Evolutionary conservation across 495 filamentous ascomycete species (phyloP), one percentile per base, ranked within the genome.

Genomic region (Pyrenula aspistea): DNA sequence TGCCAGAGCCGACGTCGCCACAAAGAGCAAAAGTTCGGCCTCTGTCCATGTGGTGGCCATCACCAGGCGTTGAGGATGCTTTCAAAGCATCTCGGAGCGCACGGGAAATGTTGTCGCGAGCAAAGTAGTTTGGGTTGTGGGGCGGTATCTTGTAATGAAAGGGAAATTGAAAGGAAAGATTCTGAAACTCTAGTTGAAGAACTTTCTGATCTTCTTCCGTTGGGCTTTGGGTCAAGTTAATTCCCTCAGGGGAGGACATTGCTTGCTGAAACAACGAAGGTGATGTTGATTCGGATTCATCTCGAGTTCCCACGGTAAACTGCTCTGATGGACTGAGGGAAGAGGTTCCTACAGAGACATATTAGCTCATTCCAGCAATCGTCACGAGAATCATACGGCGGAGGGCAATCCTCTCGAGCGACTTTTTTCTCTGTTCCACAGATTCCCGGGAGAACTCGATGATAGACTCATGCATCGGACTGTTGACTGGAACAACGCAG

Each of bases 1-100:
- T 76, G 12, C 73, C 71, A 36, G 73, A 62, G 1, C 72, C 72
- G 0, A 72, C 71, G 47, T 69, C 56, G 12, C 70, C 71, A 53
- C 65, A 71, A 10, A 74, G 57, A 12, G 61, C 69, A 57, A 71
- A 66, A 8, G 31, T 42, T 15, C 31, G 31, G 15, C 4, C 15
- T 15, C 15, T 42, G 15, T 42, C 31, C 31, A 4, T 4, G 8
- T 42, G 31, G 15, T 15, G 31, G 31, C 8, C 31, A 15, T 15
- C 15, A 42, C 31, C 15, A 15, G 31, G 8, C 4, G 4, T 15
- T 42, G 31, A 8, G 31, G 31, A 42, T 42, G 31, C 15, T 42
- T 42, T 4, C 31, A 42, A 42, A 42, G 31, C 15, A 15, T 42
- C 31, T 42, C n/a, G 19, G 12, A 56, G 19, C 12, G 19, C 19